Conservation (phyloP, 2,329 filamentous ascomycete species). For the Volutella citrinella region DNA sequence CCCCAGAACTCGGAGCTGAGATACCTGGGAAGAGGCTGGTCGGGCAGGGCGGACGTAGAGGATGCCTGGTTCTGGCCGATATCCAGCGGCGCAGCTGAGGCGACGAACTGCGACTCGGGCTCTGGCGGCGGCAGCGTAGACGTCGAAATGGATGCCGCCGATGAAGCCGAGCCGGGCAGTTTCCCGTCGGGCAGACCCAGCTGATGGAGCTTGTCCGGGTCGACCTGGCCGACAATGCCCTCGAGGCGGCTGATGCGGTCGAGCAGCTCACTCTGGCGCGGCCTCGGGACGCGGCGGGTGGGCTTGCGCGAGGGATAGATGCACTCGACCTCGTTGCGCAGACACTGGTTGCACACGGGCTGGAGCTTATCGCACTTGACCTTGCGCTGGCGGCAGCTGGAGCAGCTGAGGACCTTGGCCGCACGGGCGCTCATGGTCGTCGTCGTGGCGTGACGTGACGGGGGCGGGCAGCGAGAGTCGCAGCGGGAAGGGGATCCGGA, state of each 20-base stretch:
- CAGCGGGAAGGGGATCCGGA: no score
- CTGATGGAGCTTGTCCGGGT: slow-evolving; percentile 28
- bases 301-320: slow-evolving; percentile 44
- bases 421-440: slow-evolving; percentile 19
- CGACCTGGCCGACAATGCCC: slow-evolving; percentile 42
- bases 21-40: no score
- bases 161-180: background rate
- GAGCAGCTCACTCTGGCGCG: slow-evolving; percentile 42
- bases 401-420: slow-evolving; percentile 47
- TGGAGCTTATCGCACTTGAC: slow-evolving; percentile 56
- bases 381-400: slow-evolving; percentile 62
- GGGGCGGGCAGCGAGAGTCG: background rate
- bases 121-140: background rate
- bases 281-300: slow-evolving; percentile 37
- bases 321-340: slow-evolving; percentile 45
- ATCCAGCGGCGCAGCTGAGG: no score
- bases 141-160: background rate
- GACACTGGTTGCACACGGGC: slow-evolving; percentile 52
- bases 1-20: slow-evolving; percentile 44
- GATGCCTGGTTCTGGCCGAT: no score
- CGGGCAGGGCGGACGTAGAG: no score
- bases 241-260: slow-evolving; percentile 43
- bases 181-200: slow-evolving; percentile 13
- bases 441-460: no score
- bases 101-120: no score